Base-by-base conservation (phyloP, 1,284 basidiomycete species). In the Vanrija humicola region DNA sequence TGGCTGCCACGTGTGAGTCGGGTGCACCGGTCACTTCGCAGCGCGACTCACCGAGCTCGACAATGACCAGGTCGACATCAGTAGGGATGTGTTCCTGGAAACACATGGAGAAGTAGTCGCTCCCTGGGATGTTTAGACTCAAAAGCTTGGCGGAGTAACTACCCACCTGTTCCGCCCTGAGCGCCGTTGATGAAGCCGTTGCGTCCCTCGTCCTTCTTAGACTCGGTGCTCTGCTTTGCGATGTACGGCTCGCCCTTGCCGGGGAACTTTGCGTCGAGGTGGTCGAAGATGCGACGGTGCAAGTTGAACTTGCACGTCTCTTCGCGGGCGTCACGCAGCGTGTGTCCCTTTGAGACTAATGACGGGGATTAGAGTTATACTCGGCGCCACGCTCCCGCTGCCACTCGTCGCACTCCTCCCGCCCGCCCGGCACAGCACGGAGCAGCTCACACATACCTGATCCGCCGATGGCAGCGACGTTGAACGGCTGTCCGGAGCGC, bases 201-300 rank as follows among this genome's bases (percentile, higher is more conserved):
- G 38, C 46, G 34, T 2, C 34, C 34, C 34, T 34, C 34, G 34
- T 14, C 34, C 34, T 34, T 34, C 34, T 12, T 34, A 2, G 34
- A 34, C 34, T 12, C 43, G 43, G 23, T 43, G 23, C 16, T 15
- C 10, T 26, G 18, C 34, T 38, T 23, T 6, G 43, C 23, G 10
- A 6, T 25, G 21, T 28, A 34, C 43, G 23, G 26, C 21, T n/a
- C 38, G 34, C 14, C 34, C 34, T 34, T 34, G 34, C 34, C 56
- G 9, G 72, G 74, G 56, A 70, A 76, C 2, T 62, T 57, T 9
- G 15, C 39, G 55, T 73, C 61, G 38, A 76, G 60, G 46, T 71
- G 63, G n/a, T 70, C 62, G 48, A 74, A 76, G 14, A 74, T 50
- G 15, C 64, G 62, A 3, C 61, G 46, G 55, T 74, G 66, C 50